Conservation (phyloP, 2,329 filamentous ascomycete genomes). For the Exophiala dermatitidis region DNA sequence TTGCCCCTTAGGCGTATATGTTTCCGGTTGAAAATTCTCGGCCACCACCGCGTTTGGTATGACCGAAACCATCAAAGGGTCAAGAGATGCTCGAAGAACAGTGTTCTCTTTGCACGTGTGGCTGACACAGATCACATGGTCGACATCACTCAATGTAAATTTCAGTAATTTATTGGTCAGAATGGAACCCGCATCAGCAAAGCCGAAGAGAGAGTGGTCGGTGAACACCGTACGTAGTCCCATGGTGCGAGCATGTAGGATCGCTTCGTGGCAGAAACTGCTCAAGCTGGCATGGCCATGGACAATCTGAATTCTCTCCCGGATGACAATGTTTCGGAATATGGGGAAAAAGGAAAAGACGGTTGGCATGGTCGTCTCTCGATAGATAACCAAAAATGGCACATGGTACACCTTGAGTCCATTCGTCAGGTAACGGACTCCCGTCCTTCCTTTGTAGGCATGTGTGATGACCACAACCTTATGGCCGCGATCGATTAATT, state of each 20-base stretch:
- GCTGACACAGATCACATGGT: slow-evolving; percentile 96
- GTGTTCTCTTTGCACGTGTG: slow-evolving; percentile 99
- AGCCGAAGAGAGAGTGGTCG: slow-evolving; percentile 94
- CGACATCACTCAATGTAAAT: slow-evolving; percentile 90
- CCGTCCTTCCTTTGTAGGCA: slow-evolving; percentile 82
- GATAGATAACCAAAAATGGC: slow-evolving; percentile 92
- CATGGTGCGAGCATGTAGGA: slow-evolving; percentile 93
- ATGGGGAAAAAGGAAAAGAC: slow-evolving; percentile 98
- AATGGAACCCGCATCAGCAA: slow-evolving; percentile 92
- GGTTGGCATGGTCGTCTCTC: slow-evolving; percentile 86
- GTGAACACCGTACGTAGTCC: slow-evolving; percentile 92
- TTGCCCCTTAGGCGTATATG: slow-evolving; percentile 42
- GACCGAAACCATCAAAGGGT: slow-evolving; percentile 94
- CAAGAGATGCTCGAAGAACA: slow-evolving; percentile 83
- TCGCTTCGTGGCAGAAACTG: slow-evolving; percentile 87
- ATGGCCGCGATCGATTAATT: slow-evolving; percentile 93
- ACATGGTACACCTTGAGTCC: slow-evolving; percentile 98
- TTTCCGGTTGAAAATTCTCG: slow-evolving; percentile 80
- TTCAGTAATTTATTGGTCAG: slow-evolving; percentile 95
- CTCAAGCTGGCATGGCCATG: slow-evolving; percentile 95
- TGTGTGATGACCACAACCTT: slow-evolving; percentile 98
- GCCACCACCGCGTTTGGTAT: slow-evolving; percentile 97
- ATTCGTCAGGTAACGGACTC: slow-evolving; percentile 91
- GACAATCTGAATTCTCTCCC: slow-evolving; percentile 92
- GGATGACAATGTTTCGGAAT: slow-evolving; percentile 91